These are phyloP conservation scores for Trichomonascaceae sp. DNA, from an alignment of 1,139 yeast species.

Conservation along the genomic window DNA sequence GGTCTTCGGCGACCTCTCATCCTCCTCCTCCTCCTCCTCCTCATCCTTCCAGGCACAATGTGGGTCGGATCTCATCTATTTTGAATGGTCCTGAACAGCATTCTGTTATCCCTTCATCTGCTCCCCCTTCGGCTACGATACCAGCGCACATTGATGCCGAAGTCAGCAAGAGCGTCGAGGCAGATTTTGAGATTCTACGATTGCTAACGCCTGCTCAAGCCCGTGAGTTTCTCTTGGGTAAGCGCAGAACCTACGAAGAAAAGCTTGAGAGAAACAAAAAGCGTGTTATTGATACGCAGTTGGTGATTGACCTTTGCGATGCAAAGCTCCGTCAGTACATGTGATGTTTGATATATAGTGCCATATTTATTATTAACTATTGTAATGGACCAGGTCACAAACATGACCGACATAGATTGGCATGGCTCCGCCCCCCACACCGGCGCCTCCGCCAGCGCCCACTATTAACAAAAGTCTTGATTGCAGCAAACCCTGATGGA, in stretches of 20 bases:
- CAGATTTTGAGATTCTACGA: slow-evolving; percentile 17
- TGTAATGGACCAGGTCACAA: no score
- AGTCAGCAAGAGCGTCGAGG: background rate
- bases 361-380: slow-evolving; percentile 1
- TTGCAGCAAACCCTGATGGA: no score
- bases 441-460: no score
- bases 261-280: slow-evolving; percentile 18
- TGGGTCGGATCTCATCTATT: slow-evolving; percentile 12
- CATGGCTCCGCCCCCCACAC: no score
- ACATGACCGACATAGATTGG: no score
- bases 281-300: slow-evolving; percentile 16
- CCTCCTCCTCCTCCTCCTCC: background rate
- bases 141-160: background rate
- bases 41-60: slow-evolving; percentile 1
- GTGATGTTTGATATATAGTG: slow-evolving; percentile 3
- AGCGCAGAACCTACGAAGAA: slow-evolving; percentile 21
- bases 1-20: background rate
- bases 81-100: slow-evolving; percentile 9
- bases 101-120: background rate
- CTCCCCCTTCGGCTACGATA: background rate
- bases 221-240: slow-evolving; percentile 21
- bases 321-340: slow-evolving; percentile 14
- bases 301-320: slow-evolving; percentile 18
- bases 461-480: no score
- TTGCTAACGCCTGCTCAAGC: slow-evolving; percentile 17